Base-by-base conservation (phyloP, 208 protist genomes). In the Acanthamoeba divionensis region DNA sequence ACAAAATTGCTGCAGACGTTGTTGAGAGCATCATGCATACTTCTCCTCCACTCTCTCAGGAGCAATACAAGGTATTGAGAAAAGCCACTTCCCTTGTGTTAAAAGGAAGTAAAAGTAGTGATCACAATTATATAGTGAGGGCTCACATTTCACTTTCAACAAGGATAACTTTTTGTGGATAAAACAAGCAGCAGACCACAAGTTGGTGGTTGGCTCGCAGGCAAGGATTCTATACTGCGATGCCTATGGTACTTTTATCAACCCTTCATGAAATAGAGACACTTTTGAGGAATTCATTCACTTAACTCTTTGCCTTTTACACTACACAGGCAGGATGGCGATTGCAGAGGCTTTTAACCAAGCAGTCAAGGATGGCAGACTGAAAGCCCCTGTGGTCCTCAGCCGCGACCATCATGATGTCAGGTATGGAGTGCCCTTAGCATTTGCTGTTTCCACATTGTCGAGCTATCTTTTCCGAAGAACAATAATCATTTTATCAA, bases 381-480 rank as follows among this genome's bases (percentile, higher is more conserved):
- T 97, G 8, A 90, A 50, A 21, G 93, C 50, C 1, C 93, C 93
- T 31, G 91, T 95, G 15, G 91, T 95, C 10, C 90, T 96, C 41
- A 95, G 92, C 67, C 89, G 96, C 55, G 96, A 98, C 90, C 96
- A 98, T 88, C 96, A 98, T 60, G 96, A 98, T 86, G 96, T 98
- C 44, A 92, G 55, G 79, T 88, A 69, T 44, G 52, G 18, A n/a
- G 52, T n/a, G 18, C 52, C 52, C n/a, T 18, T 60, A n/a, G 18
- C 52, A n/a, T 60, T 60, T n/a, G n/a, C n/a, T n/a, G n/a, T n/a
- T n/a, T n/a, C n/a, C n/a, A n/a, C n/a, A n/a, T n/a, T n/a, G n/a
- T n/a, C n/a, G n/a, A n/a, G n/a, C n/a, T n/a, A n/a, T n/a, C n/a
- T n/a, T n/a, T n/a, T n/a, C n/a, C n/a, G n/a, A n/a, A n/a, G n/a